Evolutionary conservation across 2,329 filamentous ascomycete genomes (phyloP), one percentile per base, ranked within the genome.

Genomic region (Coleophoma eucalyptorum): DNA sequence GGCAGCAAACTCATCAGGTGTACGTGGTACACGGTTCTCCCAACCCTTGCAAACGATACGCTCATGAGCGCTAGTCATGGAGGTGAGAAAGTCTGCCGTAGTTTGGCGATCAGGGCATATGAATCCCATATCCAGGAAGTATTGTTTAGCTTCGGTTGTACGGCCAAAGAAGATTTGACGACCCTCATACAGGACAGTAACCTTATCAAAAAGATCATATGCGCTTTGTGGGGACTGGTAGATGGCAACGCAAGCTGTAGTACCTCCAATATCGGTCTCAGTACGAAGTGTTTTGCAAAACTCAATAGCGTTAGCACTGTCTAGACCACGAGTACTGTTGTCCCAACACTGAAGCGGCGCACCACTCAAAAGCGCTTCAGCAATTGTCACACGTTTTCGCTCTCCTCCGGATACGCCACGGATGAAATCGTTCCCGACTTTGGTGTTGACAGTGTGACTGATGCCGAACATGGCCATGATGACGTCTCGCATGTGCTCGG

Each of bases 311-410:
- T 84, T 90, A 10, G 82, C 83, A 0, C 84, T 83, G 65, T 91
- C 87, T 1, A 91, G 74, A 5, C 87, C 87, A 45, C 79, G 76
- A 0, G 87, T 90, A 13, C 78, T 83, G 57, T 89, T 89, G 53
- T 86, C 89, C 87, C 88, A 93, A 51, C 83, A 85, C 63, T 87
- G 83, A 2, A 79, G 73, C 43, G 76, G 81, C 1, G 81, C 79
- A 13, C 72, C 65, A 0, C 69, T 72, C 15, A 76, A 78, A 0
- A 80, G 78, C 52, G 88, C 88, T 66, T 92, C 88, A 1, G 86
- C 87, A 53, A 92, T 89, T 19, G 83, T 87, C 5, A 93, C 88
- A 62, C 89, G 83, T 70, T 93, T 90, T 50, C 83, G 74, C 63
- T 88, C 84, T 19, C 84, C 84, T n/a, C 84, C 84, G 1, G 79